A percentile compares a stretch with the other conserved stretches of the same genome.
phyloP scores from a whole-genome alignment of 2,329 filamentous ascomycete species.

The Colletotrichum lini region DNA sequence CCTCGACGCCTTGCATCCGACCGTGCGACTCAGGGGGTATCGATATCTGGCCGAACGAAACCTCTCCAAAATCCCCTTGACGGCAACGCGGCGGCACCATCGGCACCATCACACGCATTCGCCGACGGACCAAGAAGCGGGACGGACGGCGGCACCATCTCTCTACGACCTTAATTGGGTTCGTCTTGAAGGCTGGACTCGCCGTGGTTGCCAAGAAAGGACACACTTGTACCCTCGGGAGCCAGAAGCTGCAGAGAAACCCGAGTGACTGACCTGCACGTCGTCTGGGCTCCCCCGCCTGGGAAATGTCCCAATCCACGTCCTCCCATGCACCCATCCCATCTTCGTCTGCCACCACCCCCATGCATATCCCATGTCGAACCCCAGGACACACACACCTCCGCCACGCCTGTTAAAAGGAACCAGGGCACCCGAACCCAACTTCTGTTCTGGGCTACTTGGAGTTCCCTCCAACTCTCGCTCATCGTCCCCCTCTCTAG shows the following conservation, averaged over 20 bases:
- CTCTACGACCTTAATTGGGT: slow-evolving; percentile 13
- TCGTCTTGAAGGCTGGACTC: slow-evolving; percentile 18
- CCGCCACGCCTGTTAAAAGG: slow-evolving; percentile 39
- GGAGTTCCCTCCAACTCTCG: slow-evolving; percentile 24
- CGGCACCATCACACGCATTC: slow-evolving; percentile 16
- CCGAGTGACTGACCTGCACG: slow-evolving; percentile 28
- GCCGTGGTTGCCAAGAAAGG: slow-evolving; percentile 26
- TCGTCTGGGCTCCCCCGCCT: slow-evolving; percentile 23
- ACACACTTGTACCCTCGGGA: slow-evolving; percentile 17
- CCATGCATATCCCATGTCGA: slow-evolving; percentile 36
- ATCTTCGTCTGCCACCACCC: slow-evolving; percentile 31
- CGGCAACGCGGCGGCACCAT: slow-evolving; percentile 24
- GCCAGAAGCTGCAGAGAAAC: slow-evolving; percentile 35
- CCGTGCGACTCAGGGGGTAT: slow-evolving; percentile 30
- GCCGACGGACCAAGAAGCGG: slow-evolving; percentile 22
- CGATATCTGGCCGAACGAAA: slow-evolving; percentile 13
- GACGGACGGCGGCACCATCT: slow-evolving; percentile 24
- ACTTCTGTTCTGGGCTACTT: slow-evolving; percentile 29
- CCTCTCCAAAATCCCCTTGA: neutral
- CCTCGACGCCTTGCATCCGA: slow-evolving; percentile 13
- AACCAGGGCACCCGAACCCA: slow-evolving; percentile 40
- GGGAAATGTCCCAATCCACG: slow-evolving; percentile 22
- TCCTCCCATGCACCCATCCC: slow-evolving; percentile 35
- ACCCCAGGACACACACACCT: slow-evolving; percentile 33
- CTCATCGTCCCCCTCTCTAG: slow-evolving; percentile 19